phyloP scores from a whole-genome alignment of 768 basidiomycete species.

The Amanita phalloides region DNA sequence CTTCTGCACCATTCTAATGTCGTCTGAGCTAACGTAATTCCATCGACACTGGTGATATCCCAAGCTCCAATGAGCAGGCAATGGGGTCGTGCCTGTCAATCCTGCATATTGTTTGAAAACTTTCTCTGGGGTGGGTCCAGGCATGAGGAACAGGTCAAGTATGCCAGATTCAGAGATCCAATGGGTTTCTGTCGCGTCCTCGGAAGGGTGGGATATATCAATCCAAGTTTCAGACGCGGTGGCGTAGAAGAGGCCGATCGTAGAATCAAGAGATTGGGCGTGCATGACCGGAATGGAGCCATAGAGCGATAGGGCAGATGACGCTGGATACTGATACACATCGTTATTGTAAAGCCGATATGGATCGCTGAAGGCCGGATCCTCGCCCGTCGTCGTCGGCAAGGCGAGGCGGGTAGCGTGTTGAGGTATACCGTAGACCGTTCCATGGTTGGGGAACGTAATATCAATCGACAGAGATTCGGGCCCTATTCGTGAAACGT shows the following conservation, averaged over 20 bases:
- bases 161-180: slow-evolving; percentile 99
- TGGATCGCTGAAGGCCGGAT: slow-evolving; percentile 73
- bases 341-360: slow-evolving; percentile 94
- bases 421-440: slow-evolving; percentile 94
- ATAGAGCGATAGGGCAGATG: slow-evolving; percentile 73
- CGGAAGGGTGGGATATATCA: slow-evolving; percentile 65
- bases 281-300: slow-evolving; percentile 91
- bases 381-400: slow-evolving; percentile 77
- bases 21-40: slow-evolving; percentile 92
- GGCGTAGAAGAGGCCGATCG: slow-evolving; percentile 84
- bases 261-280: slow-evolving; percentile 79
- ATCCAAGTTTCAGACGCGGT: slow-evolving; percentile 92
- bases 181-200: slow-evolving; percentile 74
- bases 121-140: slow-evolving; percentile 76
- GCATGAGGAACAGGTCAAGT: slow-evolving; percentile 86
- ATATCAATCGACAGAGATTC: slow-evolving; percentile 91
- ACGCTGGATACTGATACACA: slow-evolving; percentile 91
- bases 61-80: slow-evolving; percentile 88
- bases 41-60: slow-evolving; percentile 97
- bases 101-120: slow-evolving; percentile 79
- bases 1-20: slow-evolving; percentile 74
- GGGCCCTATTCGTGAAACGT: slow-evolving; percentile 50
- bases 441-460: slow-evolving; percentile 82
- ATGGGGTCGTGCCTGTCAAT: slow-evolving; percentile 75
- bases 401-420: slow-evolving; percentile 87